phyloP scores from a whole-genome alignment of 2,329 filamentous ascomycete genomes.

The Aspergillus sp. region DNA sequence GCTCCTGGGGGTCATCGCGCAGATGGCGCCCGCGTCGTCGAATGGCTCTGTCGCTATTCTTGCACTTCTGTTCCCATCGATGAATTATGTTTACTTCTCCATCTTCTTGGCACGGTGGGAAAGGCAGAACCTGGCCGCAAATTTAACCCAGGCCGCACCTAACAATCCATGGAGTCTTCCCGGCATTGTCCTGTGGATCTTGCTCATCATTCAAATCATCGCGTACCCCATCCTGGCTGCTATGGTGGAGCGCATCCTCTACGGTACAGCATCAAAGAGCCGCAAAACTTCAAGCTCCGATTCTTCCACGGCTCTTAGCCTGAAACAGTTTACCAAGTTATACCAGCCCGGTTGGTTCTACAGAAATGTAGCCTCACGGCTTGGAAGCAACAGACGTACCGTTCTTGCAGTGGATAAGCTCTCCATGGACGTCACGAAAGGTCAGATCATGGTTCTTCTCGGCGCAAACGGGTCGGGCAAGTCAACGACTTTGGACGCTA shows the following conservation, averaged over 20 bases:
- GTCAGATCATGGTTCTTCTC: conserved; percentile 81
- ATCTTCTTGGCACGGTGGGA: conserved; percentile 77
- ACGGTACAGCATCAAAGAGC: conserved; percentile 68
- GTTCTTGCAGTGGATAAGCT: conserved; percentile 79
- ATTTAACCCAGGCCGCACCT: conserved; percentile 63
- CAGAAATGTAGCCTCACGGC: conserved; percentile 43
- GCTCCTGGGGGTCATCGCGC: conserved; percentile 76
- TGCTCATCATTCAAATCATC: conserved; percentile 74
- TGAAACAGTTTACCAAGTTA: conserved; percentile 73
- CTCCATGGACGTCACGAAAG: conserved; percentile 67
- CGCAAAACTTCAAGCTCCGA: conserved; percentile 43
- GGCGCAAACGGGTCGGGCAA: conserved; percentile 91
- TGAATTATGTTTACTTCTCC: conserved; percentile 81
- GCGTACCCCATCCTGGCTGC: conserved; percentile 74
- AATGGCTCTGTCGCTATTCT: conserved; percentile 67
- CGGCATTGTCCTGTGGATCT: conserved; percentile 74
- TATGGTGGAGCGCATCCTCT: conserved; percentile 69
- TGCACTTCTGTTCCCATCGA: conserved; percentile 77
- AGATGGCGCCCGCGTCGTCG: conserved; percentile 62
- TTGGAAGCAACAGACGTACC: conserved; percentile 56
- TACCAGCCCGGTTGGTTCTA: conserved; percentile 68
- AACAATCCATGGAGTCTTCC: conserved; percentile 66
- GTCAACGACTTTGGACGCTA: conserved; percentile 82
- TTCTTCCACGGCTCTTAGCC: conserved; percentile 60
- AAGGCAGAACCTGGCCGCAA: conserved; percentile 56